Base-by-base conservation (phyloP, 2,329 filamentous ascomycete species). In the Fusarium begoniae region DNA sequence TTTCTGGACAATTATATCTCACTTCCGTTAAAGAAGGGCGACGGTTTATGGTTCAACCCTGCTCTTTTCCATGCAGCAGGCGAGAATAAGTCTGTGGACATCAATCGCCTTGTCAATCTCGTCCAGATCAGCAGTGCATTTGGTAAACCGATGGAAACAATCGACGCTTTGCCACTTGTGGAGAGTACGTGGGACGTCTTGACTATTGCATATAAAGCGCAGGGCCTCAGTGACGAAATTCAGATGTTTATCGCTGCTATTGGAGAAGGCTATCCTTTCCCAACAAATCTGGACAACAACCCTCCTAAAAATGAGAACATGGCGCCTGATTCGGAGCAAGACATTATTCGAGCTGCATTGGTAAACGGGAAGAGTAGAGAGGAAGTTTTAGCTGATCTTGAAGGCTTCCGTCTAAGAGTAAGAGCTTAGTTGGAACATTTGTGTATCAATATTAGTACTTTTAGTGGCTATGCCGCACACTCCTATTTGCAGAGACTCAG, bases 1-100 rank as follows among this genome's bases (percentile, higher is more conserved):
- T 92, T 92, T 68, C 74, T 86, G 9, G 78, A 85, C 22, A 84
- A 85, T 11, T 89, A 87, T 72, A 84, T 91, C 11, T 83, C 85
- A 3, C 75, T 90, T 17, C 85, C 89, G 4, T 73, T 92, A 63
- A 72, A 80, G 6, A 83, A 86, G 47, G 90, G 90, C 0, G 90
- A 92, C 73, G 90, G 88, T 0, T 73, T 92, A 0, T 92, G 91
- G 78, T 92, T 92, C 80, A 91, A 89, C 63, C 90, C 90, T 0
- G 90, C 88, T 3, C 80, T 92, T 1, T 89, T 91, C 70, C 90
- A 92, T 77, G 90, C 90, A 3, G 90, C 90, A 0, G 90, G 90
- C 0, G 85, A 86, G 71, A 92, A 92, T 74, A 75, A 80, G 22
- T 83, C 82, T 12, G 84, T 82, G 4, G 77, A 79, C 14, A 83